Evolutionary conservation across 192 early-diverging fungal species (phyloP), one percentile per base, ranked within the genome.

Genomic region (Chytriomyces sp.): DNA sequence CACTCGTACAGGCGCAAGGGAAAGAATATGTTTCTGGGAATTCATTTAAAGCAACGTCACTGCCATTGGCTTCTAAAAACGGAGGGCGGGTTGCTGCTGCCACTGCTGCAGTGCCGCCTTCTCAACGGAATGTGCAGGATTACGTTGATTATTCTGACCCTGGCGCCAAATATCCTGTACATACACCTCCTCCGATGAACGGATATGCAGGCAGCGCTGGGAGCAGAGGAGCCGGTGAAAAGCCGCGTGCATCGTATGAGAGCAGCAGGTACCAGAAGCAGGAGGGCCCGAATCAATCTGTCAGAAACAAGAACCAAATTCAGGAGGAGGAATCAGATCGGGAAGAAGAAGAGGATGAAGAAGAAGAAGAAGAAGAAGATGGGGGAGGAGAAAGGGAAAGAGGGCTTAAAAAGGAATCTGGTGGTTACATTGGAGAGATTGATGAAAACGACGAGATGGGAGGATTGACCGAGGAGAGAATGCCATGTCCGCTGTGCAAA

Each of bases 401-500:
- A 73, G 16, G 63, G 45, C 3, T 47, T 9, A 13, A 20, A 57
- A 50, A 70, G 20, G 69, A 57, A 8, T 9, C 43, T 9, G 57
- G 49, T 2, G 68, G 16, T 9, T 45, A 5, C 18, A 43, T 11
- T 1, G 64, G 5, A 7, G 59, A 50, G 7, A 7, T 46, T 20
- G 65, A 64, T 45, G 47, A 50, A 3, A 50, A 0, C 7, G 69
- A 76, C 35, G 7, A 35, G 35, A 1, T 35, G 35, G 35, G 35
- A 35, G 35, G 35, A 35, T 35, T 35, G 35, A 35, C 2, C 4
- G 35, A 35, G 35, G 35, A 35, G 35, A 35, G 71, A 18, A 46
- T 80, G 45, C 82, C 82, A 1, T 88, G 87, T 45, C 79, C 77
- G 6, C 75, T 69, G 5, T 88, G 87, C 75, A 67, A 76, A 24